Evolutionary conservation across 139 green algal species (phyloP).

Genomic region (Edaphochlamys debaryana): DNA sequence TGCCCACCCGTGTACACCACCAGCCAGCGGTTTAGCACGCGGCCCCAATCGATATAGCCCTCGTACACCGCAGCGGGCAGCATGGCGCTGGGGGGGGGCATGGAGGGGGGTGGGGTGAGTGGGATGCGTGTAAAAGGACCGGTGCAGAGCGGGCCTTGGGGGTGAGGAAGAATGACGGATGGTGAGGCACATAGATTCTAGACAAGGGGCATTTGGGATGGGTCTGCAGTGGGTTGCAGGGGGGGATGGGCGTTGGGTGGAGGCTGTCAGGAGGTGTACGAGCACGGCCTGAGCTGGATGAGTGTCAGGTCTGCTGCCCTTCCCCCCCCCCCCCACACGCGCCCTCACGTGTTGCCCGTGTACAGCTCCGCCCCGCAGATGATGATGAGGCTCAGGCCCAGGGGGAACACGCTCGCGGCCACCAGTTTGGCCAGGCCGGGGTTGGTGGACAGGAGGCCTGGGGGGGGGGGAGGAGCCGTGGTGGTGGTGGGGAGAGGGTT

Average conservation of each 20-base stretch:
- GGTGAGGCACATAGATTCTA: no score
- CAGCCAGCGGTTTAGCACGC: slow-evolving; percentile 49
- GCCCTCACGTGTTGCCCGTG: slow-evolving; percentile 79
- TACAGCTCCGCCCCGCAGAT: slow-evolving; percentile 85
- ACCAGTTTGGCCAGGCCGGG: slow-evolving; percentile 58
- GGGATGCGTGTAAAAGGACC: no score
- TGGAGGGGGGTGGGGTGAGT: neutral
- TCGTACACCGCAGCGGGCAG: slow-evolving; percentile 68
- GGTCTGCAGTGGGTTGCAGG: no score
- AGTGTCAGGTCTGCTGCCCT: neutral
- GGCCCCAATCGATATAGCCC: slow-evolving; percentile 48
- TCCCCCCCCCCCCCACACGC: neutral
- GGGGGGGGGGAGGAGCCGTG: neutral
- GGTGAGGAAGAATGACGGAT: no score
- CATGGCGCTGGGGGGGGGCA: slow-evolving; percentile 41
- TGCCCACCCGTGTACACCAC: slow-evolving; percentile 26
- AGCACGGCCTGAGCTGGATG: no score
- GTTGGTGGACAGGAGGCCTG: slow-evolving; percentile 64
- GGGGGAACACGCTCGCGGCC: slow-evolving; percentile 61
- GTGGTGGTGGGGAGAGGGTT: no score
- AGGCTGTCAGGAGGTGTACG: no score
- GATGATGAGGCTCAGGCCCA: slow-evolving; percentile 69
- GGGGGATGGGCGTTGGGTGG: no score
- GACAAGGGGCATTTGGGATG: no score
- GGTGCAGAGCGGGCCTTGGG: no score